Evolutionary conservation across 2,329 filamentous ascomycete species (phyloP).

Genomic region (Aspergillus sp.): DNA sequence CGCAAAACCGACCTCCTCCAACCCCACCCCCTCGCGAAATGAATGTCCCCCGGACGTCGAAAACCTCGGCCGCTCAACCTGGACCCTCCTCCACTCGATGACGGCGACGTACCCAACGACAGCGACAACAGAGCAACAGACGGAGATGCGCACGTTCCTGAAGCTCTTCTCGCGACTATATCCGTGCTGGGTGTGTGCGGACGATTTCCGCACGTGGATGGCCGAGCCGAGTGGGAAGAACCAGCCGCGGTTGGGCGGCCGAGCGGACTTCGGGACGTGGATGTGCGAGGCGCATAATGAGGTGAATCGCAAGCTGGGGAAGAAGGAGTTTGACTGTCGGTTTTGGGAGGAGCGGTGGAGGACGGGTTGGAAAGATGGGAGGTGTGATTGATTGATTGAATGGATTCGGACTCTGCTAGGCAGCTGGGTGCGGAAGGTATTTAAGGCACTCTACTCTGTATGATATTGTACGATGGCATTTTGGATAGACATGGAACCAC

Average conservation of each 20-base stretch:
- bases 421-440: no score
- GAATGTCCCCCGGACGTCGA: slow-evolving; percentile 94
- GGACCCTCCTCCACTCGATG: slow-evolving; percentile 91
- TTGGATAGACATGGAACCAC: neutral
- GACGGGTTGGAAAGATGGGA: slow-evolving; percentile 74
- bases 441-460: neutral
- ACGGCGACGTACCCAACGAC: slow-evolving; percentile 78
- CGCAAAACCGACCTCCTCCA: slow-evolving; percentile 27
- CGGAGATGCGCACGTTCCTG: slow-evolving; percentile 76
- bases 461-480: neutral
- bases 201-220: slow-evolving; percentile 86
- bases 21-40: neutral
- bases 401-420: no score
- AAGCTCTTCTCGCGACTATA: slow-evolving; percentile 80
- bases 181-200: slow-evolving; percentile 92
- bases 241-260: slow-evolving; percentile 58
- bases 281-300: slow-evolving; percentile 54
- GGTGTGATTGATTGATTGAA: slow-evolving; percentile 53
- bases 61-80: slow-evolving; percentile 78
- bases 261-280: slow-evolving; percentile 50
- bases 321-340: slow-evolving; percentile 83
- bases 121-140: slow-evolving; percentile 69
- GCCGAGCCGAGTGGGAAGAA: slow-evolving; percentile 57
- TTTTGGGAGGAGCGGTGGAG: slow-evolving; percentile 94
- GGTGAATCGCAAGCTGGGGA: slow-evolving; percentile 73